A percentile compares a stretch with the other conserved stretches of the same genome.
These are phyloP conservation scores for Trichosporon asahii DNA, from an alignment of 1,284 basidiomycete species.

Conservation along the genomic window DNA sequence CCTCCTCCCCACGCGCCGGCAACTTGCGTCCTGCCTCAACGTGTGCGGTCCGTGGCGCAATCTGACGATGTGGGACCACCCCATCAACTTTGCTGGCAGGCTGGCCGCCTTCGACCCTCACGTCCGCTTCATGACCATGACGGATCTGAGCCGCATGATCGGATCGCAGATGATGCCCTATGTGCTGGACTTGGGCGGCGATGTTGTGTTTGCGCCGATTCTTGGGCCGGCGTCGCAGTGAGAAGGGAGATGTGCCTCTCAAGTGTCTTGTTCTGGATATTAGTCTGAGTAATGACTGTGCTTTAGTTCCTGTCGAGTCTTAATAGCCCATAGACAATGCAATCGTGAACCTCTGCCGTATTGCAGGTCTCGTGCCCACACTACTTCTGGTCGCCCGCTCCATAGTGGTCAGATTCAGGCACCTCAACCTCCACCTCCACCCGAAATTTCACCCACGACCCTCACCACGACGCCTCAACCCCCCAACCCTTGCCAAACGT, in stretches of 20 bases:
- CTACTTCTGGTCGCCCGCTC: no score
- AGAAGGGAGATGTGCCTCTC: no score
- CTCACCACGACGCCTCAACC: not conserved
- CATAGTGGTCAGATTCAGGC: not conserved
- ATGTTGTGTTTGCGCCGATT: no score
- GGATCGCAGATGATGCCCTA: not conserved
- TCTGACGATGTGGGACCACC: not conserved
- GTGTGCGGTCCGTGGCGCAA: not conserved
- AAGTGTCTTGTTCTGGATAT: no score
- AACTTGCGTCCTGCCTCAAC: not conserved
- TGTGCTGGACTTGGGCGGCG: no score
- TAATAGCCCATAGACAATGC: not conserved
- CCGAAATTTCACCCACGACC: no score
- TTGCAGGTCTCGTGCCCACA: no score
- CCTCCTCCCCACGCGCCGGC: not conserved
- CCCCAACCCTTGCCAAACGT: not conserved
- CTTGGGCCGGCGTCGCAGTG: not conserved
- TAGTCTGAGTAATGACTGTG: not conserved
- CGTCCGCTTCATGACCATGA: not conserved
- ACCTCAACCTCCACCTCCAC: not conserved
- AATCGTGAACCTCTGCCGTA: not conserved
- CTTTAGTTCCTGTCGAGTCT: not conserved
- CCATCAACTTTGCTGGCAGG: no score
- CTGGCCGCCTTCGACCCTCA: not conserved
- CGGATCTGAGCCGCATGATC: not conserved